Evolutionary conservation across 805 yeast species (phyloP).

Genomic region (Komagataella pastoris): DNA sequence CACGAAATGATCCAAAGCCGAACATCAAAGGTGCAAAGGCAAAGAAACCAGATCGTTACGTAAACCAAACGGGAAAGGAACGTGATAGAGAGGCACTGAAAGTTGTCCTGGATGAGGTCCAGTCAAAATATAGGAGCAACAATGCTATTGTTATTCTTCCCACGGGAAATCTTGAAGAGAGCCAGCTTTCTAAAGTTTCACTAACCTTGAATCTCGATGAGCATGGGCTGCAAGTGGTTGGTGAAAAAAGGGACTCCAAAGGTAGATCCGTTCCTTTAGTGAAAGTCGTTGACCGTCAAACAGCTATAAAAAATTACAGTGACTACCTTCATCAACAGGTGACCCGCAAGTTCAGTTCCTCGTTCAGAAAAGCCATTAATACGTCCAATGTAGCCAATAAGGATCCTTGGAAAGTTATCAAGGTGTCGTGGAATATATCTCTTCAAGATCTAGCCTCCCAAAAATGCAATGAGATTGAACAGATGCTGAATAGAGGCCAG

Average conservation of each 20-base stretch:
- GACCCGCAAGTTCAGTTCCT: background rate
- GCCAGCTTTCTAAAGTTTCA: slow-evolving; percentile 2
- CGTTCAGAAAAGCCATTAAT: background rate
- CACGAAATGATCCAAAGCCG: background rate
- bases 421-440: slow-evolving; percentile 45
- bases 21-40: background rate
- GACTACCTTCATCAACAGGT: slow-evolving; percentile 9
- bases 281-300: slow-evolving; percentile 10
- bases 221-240: slow-evolving; percentile 13
- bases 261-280: slow-evolving; percentile 9
- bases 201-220: slow-evolving; percentile 10
- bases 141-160: background rate
- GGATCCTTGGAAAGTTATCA: slow-evolving; percentile 27
- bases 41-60: background rate
- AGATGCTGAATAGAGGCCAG: slow-evolving; percentile 28
- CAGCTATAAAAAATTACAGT: slow-evolving; percentile 14
- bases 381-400: slow-evolving; percentile 1
- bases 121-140: background rate
- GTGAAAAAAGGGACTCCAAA: slow-evolving; percentile 4
- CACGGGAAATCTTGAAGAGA: background rate
- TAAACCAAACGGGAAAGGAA: background rate
- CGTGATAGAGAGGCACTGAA: background rate
- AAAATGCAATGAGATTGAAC: slow-evolving; percentile 34
- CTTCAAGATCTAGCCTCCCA: slow-evolving; percentile 37
- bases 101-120: background rate